Evolutionary conservation across 495 filamentous ascomycete species (phyloP).

Genomic region (Hypoxylon lienhwacheense): DNA sequence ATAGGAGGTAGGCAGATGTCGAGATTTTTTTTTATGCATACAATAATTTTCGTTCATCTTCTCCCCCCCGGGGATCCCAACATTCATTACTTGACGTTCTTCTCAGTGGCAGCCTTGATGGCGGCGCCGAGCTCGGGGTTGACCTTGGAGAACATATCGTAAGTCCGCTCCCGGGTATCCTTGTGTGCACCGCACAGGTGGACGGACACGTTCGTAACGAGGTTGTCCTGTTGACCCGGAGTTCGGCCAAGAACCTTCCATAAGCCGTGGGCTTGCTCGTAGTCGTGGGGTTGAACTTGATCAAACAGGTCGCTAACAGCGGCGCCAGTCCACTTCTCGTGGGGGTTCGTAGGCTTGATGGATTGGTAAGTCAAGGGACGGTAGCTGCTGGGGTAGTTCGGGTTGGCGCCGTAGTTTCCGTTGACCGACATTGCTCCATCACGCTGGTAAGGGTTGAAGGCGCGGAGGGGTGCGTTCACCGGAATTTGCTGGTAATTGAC

Average conservation of each 20-base stretch:
- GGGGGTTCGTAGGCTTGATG: slow-evolving; percentile 61
- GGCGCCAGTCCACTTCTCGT: slow-evolving; percentile 63
- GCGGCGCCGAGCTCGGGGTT: slow-evolving; percentile 46
- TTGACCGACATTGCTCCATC: slow-evolving; percentile 71
- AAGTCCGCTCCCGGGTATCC: slow-evolving; percentile 59
- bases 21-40: slow-evolving; percentile 17
- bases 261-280: slow-evolving; percentile 63
- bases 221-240: slow-evolving; percentile 67
- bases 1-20: background rate
- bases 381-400: slow-evolving; percentile 69
- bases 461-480: slow-evolving; percentile 68
- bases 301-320: slow-evolving; percentile 42
- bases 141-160: slow-evolving; percentile 58
- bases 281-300: slow-evolving; percentile 59
- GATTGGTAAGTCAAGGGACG: slow-evolving; percentile 58
- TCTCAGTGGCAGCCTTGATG: slow-evolving; percentile 55
- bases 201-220: slow-evolving; percentile 64
- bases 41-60: background rate
- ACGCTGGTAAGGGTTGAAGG: slow-evolving; percentile 75
- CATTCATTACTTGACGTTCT: slow-evolving; percentile 42
- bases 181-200: slow-evolving; percentile 48
- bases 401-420: slow-evolving; percentile 71
- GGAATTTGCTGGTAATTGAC: slow-evolving; percentile 85
- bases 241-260: slow-evolving; percentile 67
- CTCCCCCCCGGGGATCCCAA: background rate